Evolutionary conservation across 2,329 filamentous ascomycete species (phyloP).

Genomic region (Aspergillus aculeatus): DNA sequence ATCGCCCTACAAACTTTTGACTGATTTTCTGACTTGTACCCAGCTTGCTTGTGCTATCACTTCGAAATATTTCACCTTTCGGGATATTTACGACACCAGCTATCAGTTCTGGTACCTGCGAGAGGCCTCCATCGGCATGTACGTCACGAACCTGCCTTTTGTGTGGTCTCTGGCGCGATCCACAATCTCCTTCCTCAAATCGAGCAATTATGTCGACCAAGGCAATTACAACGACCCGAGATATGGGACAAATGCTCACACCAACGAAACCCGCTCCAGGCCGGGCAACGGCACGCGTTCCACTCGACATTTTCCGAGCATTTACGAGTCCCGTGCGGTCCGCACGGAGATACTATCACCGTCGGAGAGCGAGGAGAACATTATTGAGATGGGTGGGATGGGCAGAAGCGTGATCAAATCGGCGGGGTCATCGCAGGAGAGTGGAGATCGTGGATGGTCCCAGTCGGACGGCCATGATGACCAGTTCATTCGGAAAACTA

Average conservation of each 20-base stretch:
- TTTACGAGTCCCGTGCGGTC: background rate
- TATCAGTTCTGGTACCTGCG: slow-evolving; percentile 7
- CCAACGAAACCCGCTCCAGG: background rate
- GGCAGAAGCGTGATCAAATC: background rate
- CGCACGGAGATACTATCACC: background rate
- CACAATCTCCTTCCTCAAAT: background rate
- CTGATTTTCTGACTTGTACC: background rate
- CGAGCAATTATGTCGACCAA: slow-evolving; percentile 1
- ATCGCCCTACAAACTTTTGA: background rate
- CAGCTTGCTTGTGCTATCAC: slow-evolving; percentile 3
- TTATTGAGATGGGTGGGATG: slow-evolving; percentile 5
- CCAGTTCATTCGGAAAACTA: background rate
- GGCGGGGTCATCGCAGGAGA: background rate
- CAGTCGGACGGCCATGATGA: background rate
- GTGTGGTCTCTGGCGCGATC: slow-evolving; percentile 4
- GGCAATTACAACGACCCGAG: background rate
- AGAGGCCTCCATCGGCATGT: slow-evolving; percentile 6
- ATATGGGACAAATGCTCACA: background rate
- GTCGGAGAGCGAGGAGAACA: slow-evolving; percentile 6
- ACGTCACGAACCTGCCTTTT: slow-evolving; percentile 5
- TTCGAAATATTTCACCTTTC: slow-evolving; percentile 4
- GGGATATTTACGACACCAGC: slow-evolving; percentile 3
- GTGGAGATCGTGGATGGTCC: background rate
- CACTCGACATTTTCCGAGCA: background rate
- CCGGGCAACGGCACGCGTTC: background rate